Evolutionary conservation across 2,329 filamentous ascomycete species (phyloP).

Genomic region (Ophiostoma ips): DNA sequence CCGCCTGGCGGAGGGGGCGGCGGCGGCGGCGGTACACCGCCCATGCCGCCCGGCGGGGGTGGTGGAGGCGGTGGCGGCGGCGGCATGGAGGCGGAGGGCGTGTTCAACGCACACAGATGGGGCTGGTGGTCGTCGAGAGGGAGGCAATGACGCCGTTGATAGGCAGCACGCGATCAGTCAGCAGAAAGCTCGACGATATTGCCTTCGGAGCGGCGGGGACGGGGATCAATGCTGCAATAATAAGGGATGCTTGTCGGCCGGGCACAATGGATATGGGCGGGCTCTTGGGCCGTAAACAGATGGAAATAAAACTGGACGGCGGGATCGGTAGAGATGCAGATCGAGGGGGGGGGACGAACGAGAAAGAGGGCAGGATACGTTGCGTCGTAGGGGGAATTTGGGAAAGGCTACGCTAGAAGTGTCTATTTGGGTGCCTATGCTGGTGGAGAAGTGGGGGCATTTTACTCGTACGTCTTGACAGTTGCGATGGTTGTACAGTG

Average conservation of each 20-base stretch:
- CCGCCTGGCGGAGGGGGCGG: constrained; percentile 57
- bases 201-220: too few relatives aligned
- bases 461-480: too few relatives aligned
- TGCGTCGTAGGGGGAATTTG: neutral
- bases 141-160: neutral
- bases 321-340: too few relatives aligned
- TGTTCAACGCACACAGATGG: neutral
- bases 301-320: too few relatives aligned
- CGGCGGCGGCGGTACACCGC: constrained; percentile 22
- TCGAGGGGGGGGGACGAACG: too few relatives aligned
- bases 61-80: constrained; percentile 13
- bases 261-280: too few relatives aligned
- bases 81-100: constrained; percentile 11
- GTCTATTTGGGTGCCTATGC: neutral
- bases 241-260: too few relatives aligned
- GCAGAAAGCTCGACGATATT: too few relatives aligned
- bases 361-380: neutral
- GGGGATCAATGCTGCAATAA: too few relatives aligned
- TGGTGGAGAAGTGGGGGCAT: constrained; percentile 5
- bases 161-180: neutral
- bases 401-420: neutral
- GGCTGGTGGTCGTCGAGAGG: neutral
- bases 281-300: too few relatives aligned
- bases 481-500: neutral
- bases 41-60: constrained; percentile 11